Base-by-base conservation (phyloP, 1,284 basidiomycete genomes). In the Phellopilus nigrolimitatus region DNA sequence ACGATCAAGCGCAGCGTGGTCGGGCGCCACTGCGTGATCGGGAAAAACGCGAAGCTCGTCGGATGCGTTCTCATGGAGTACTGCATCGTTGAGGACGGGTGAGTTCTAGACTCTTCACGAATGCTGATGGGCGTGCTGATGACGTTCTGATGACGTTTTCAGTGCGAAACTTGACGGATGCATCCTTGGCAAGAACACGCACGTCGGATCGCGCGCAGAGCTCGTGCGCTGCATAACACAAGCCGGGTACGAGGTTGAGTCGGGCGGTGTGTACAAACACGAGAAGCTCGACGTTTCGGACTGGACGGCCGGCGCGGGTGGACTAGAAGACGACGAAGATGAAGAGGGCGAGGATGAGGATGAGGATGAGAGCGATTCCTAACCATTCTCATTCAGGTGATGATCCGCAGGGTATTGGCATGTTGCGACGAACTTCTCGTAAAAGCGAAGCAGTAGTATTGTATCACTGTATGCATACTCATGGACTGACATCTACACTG, bases 41-140 rank as follows among this genome's bases (percentile, higher is more conserved):
- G 93, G 9, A 91, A 84, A 64, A 87, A 87, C 69, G 87, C 80
- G 25, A 93, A 87, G 66, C 81, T 98, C 50, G 78, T 76, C 1
- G 88, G 90, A n/a, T 94, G 88, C 60, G 80, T 98, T 9, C 66
- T 99, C 24, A 79, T 97, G 65, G 95, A 97, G 63, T 90, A 93
- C 61, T 95, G 93, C 59, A 76, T 87, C 2, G 74, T 99, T 22
- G 90, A 79, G 24, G 91, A 95, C 56, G 90, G 90, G 90, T 90
- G 57, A 63, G 82, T 62, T 13, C n/a, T n/a, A n/a, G 28, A 25
- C 27, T 24, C 28, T 21, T 51, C 21, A 25, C 21, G 9, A 56
- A 15, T 37, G 39, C 12, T 34, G 12, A 25, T 39, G 33, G 49
- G 47, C 31, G 38, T 37, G 47, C 30, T 44, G 38, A 48, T 51